Evolutionary conservation across 2,329 filamentous ascomycete genomes (phyloP).

Genomic region (Madurella mycetomatis): DNA sequence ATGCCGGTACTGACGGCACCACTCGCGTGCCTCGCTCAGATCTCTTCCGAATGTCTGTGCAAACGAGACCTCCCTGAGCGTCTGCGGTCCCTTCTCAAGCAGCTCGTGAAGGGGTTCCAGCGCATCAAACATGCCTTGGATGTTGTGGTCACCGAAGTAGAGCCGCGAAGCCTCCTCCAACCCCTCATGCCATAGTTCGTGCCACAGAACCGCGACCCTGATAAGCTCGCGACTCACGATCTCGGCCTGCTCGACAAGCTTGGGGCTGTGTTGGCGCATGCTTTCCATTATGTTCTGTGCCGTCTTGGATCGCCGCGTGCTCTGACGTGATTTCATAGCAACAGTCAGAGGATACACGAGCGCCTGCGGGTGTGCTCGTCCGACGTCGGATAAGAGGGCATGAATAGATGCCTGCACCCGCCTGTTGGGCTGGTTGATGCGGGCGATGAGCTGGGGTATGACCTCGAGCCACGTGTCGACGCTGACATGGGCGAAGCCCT

Average conservation of each 20-base stretch:
- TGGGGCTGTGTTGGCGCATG: conserved; percentile 91
- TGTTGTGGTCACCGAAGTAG: conserved; percentile 97
- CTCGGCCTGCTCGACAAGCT: conserved; percentile 90
- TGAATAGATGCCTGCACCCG: conserved; percentile 88
- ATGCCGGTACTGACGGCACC: conserved; percentile 86
- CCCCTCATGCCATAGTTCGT: conserved; percentile 98
- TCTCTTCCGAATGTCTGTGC: conserved; percentile 96
- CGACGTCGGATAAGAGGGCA: conserved; percentile 85
- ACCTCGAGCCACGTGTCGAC: conserved; percentile 99
- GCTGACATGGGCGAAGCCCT: conserved; percentile 86
- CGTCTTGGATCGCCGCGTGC: conserved; percentile 76
- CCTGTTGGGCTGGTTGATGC: conserved; percentile 92
- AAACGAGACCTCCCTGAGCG: conserved; percentile 92
- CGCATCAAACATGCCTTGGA: conserved; percentile 93
- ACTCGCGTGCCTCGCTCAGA: conserved; percentile 89
- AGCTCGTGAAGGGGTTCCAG: conserved; percentile 87
- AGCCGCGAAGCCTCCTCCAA: conserved; percentile 93
- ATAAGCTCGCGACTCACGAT: conserved; percentile 95
- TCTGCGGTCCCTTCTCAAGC: conserved; percentile 87
- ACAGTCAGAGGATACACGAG: conserved; percentile 96
- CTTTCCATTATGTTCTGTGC: conserved; percentile 95
- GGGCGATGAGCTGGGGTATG: conserved; percentile 92
- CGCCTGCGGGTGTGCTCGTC: conserved; percentile 89
- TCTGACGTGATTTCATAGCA: conserved; percentile 89
- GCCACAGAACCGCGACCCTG: conserved; percentile 93